Percentiles rank a stretch among this genome's conserved stretches.
phyloP scores from a whole-genome alignment of 306 rosid species.

The Cyclanthera cordifolia region DNA sequence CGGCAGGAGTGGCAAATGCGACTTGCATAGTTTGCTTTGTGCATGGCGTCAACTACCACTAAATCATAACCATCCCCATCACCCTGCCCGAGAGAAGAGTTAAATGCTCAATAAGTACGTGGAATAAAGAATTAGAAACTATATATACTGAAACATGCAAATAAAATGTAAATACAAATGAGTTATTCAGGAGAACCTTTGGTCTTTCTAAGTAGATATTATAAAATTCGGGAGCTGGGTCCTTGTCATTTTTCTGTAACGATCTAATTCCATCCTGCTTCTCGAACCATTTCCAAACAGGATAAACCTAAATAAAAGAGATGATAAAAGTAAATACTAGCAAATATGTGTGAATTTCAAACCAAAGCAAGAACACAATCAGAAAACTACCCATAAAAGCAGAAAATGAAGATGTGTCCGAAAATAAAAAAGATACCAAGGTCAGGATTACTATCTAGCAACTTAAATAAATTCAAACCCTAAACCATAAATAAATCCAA shows the following conservation, averaged over 20 bases:
- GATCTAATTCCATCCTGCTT: slow-evolving; percentile 98
- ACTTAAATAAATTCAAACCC: background rate
- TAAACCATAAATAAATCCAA: too few species aligned
- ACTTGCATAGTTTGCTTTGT: slow-evolving; percentile 95
- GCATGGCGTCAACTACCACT: slow-evolving; percentile 99
- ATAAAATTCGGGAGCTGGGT: slow-evolving; percentile 98
- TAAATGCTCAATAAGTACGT: slow-evolving; percentile 1
- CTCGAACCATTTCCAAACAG: slow-evolving; percentile 98
- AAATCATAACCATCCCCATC: slow-evolving; percentile 95
- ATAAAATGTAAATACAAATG: slow-evolving; percentile 18
- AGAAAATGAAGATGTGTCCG: background rate
- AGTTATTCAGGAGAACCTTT: slow-evolving; percentile 47
- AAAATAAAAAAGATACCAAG: background rate
- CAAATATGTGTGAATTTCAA: background rate
- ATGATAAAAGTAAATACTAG: background rate
- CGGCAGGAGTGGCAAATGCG: slow-evolving; percentile 97
- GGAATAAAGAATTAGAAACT: background rate
- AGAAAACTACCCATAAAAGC: background rate
- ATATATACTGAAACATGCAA: background rate
- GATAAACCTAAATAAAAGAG: slow-evolving; percentile 60
- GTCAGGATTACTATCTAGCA: background rate
- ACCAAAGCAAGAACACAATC: background rate
- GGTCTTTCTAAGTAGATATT: slow-evolving; percentile 97
- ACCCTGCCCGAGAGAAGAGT: slow-evolving; percentile 42
- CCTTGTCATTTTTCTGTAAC: slow-evolving; percentile 76